phyloP scores from a whole-genome alignment of 345 rosid species.

The Sonneratia caseolaris region DNA sequence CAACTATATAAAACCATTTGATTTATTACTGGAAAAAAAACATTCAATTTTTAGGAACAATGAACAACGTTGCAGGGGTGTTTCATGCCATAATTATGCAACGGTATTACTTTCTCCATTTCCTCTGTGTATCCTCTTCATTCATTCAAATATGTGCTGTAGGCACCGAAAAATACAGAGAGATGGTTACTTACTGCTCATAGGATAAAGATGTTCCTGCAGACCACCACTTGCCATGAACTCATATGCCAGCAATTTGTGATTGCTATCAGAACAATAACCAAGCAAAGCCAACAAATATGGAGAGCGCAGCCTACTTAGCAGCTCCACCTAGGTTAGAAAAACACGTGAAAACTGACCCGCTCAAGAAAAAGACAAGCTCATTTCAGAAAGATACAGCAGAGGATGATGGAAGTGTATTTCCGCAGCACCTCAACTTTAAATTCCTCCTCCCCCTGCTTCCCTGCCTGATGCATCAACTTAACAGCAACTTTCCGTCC shows the following conservation, averaged over 20 bases:
- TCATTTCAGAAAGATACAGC: not conserved
- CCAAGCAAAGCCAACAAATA: constrained; percentile 68
- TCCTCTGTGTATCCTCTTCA: not conserved
- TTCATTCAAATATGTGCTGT: not conserved
- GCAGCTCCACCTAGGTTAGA: constrained; percentile 57
- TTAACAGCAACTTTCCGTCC: constrained; percentile 72
- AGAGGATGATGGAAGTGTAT: not conserved
- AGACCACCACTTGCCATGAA: constrained; percentile 82
- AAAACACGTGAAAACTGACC: not conserved
- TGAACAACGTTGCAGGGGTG: not conserved
- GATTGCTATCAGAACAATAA: constrained; percentile 60
- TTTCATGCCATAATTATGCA: not conserved
- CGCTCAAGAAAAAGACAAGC: not conserved
- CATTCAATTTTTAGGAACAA: not conserved
- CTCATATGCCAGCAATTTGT: constrained; percentile 64
- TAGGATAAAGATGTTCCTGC: constrained; percentile 80
- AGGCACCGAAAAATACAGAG: not conserved
- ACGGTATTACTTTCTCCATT: not conserved
- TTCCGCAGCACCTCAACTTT: constrained; percentile 61
- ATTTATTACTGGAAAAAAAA: not conserved
- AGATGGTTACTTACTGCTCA: constrained; percentile 31
- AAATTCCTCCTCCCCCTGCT: constrained; percentile 92
- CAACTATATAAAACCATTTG: not conserved
- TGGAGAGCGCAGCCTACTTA: constrained; percentile 62
- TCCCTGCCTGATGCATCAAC: constrained; percentile 76